Evolutionary conservation across 2,329 filamentous ascomycete genomes (phyloP), one percentile per base, ranked within the genome.

Genomic region (Fusarium annulatum): DNA sequence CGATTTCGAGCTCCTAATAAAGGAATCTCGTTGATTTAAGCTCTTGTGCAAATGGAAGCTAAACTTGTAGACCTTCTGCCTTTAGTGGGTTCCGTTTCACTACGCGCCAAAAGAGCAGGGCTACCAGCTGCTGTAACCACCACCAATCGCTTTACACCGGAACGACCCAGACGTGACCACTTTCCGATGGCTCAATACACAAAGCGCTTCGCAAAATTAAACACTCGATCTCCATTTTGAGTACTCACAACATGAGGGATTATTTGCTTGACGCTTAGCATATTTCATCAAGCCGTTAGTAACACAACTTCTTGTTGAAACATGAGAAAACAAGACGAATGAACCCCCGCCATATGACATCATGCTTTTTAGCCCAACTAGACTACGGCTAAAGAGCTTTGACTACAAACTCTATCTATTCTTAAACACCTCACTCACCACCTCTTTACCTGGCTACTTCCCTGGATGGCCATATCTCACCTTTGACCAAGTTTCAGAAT

Each of bases 401-500:
- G 55, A 45, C 60, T 30, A 14, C 39, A 59, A 30, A 33, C 38
- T 57, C 39, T 23, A 45, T 42, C 33, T 36, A 26, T 48, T 33
- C 28, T 30, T 39, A 23, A 52, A 28, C 42, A 41, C 53, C 30
- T 70, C 39, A 55, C 46, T 33, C 26, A 34, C 30, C 26, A 39
- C 30, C 15, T 30, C 38, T 15, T 23, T 18, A 58, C 41, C 34
- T 38, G 49, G 38, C 23, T 33, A 30, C 26, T 28, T 28, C 26
- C 33, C 33, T 33, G 33, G 33, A 33, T 12, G 33, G 21, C 48
- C 48, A 14, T 51, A 38, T 56, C 48, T 63, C 56, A 63, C 55
- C 33, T 41, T 45, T 52, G 57, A 34, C 48, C 59, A 61, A 60
- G 75, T 76, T 77, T 77, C 72, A 76, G 64, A 72, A 73, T 72